These are phyloP conservation scores for Pneumocystis wakefieldiae DNA, from an alignment of 1,139 yeast genomes.

Conservation along the genomic window DNA sequence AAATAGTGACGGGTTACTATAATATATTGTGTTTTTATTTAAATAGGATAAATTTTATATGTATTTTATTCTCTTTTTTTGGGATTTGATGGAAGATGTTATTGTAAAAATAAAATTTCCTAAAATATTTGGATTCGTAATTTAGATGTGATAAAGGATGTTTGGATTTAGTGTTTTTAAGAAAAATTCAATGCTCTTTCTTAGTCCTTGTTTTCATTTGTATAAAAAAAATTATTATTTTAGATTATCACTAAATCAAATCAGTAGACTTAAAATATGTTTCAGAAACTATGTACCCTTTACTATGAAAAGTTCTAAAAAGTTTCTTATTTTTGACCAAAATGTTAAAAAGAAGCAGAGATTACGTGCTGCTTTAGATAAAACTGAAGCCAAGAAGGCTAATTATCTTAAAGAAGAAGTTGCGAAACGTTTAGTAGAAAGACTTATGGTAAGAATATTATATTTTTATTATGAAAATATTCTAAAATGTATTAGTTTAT, in stretches of 20 bases:
- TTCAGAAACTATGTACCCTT: not conserved
- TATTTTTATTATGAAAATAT: not conserved
- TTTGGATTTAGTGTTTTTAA: not conserved
- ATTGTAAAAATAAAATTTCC: no score
- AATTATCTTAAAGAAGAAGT: conserved; percentile 67
- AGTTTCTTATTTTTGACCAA: conserved; percentile 44
- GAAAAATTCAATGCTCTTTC: not conserved
- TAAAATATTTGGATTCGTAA: no score
- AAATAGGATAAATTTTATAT: not conserved
- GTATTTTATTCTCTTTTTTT: not conserved
- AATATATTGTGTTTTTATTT: not conserved
- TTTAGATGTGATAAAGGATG: no score
- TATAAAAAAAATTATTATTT: not conserved
- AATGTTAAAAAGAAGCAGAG: conserved; percentile 45
- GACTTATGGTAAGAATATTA: conserved; percentile 39
- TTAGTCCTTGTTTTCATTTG: not conserved
- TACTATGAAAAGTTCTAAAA: conserved; percentile 16
- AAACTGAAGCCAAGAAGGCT: conserved; percentile 38
- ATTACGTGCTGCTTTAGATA: conserved; percentile 34
- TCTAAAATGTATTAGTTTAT: conserved; percentile 22
- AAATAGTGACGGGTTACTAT: not conserved
- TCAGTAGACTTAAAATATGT: not conserved
- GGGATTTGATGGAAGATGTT: not conserved
- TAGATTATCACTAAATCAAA: not conserved
- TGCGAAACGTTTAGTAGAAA: conserved; percentile 55